Evolutionary conservation across 2,329 filamentous ascomycete genomes (phyloP).

Genomic region (Neopestalotiopsis rosae): DNA sequence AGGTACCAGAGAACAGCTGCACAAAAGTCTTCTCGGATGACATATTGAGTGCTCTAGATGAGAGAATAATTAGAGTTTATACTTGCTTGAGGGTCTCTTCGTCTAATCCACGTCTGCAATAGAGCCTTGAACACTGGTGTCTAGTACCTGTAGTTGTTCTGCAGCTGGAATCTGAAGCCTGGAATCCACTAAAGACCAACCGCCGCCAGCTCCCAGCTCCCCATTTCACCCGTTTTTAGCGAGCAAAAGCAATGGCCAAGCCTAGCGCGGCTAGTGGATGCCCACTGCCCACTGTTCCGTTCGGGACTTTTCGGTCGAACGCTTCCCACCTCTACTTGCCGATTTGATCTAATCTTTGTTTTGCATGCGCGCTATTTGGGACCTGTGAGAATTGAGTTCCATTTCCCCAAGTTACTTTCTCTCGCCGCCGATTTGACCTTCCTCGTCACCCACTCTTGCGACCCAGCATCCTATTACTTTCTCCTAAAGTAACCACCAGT

Average conservation of each 20-base stretch:
- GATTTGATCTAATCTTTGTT: constrained; percentile 22
- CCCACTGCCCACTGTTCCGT: background rate
- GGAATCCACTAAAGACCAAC: background rate
- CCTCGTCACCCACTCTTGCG: background rate
- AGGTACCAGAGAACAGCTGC: background rate
- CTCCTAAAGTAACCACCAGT: background rate
- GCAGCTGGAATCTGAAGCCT: background rate
- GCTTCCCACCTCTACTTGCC: constrained; percentile 13
- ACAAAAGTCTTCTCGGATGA: background rate
- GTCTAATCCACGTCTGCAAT: background rate
- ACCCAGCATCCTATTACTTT: constrained; percentile 16
- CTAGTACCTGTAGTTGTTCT: background rate
- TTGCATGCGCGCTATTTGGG: constrained; percentile 24
- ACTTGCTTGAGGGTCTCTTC: background rate
- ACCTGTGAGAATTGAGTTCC: constrained; percentile 12
- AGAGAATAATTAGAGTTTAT: background rate
- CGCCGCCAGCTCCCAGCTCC: background rate
- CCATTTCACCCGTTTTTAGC: background rate
- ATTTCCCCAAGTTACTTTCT: background rate
- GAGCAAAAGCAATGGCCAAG: background rate
- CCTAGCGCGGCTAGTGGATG: background rate
- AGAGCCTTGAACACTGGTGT: background rate
- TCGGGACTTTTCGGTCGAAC: constrained; percentile 4
- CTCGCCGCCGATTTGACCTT: constrained; percentile 11
- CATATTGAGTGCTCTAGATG: background rate